A percentile compares a stretch with the other conserved stretches of the same genome.
These are phyloP conservation scores for Colletotrichum brevisporum DNA, from an alignment of 2,329 filamentous ascomycete genomes.

Conservation along the genomic window DNA sequence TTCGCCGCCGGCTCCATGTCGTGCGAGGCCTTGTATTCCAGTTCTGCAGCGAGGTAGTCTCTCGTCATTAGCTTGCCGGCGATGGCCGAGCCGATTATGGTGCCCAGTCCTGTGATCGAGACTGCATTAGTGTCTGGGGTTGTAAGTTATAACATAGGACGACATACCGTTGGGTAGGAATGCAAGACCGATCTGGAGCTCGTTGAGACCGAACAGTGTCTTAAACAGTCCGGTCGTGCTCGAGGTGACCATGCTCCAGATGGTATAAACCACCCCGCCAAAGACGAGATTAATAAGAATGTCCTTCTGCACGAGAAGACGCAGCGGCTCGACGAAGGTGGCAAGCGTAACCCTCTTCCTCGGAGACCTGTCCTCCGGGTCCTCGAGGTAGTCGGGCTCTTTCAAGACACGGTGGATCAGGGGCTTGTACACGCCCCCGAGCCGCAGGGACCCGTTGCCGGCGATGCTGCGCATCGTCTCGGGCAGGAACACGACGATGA, in stretches of 20 bases:
- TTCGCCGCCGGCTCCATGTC: constrained; percentile 40
- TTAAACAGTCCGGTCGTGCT: constrained; percentile 56
- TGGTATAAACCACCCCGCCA: constrained; percentile 53
- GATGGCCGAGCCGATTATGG: constrained; percentile 56
- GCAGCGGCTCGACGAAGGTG: constrained; percentile 54
- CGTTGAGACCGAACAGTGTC: constrained; percentile 43
- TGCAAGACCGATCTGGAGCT: constrained; percentile 45
- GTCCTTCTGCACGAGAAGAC: constrained; percentile 57
- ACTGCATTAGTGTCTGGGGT: neutral
- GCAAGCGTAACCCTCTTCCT: constrained; percentile 45
- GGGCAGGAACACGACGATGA: constrained; percentile 46
- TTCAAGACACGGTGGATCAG: constrained; percentile 39
- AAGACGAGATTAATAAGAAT: constrained; percentile 59
- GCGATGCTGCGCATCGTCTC: constrained; percentile 48
- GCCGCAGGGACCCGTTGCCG: constrained; percentile 45
- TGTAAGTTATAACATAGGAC: neutral
- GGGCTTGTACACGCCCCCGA: constrained; percentile 47
- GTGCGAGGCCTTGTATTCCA: constrained; percentile 44
- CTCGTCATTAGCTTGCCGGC: constrained; percentile 59
- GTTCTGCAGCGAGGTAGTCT: constrained; percentile 43
- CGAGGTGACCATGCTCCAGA: constrained; percentile 64
- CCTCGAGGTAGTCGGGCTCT: constrained; percentile 37
- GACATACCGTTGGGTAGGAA: constrained; percentile 47
- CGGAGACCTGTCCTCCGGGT: constrained; percentile 28
- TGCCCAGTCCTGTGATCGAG: constrained; percentile 49